These are phyloP conservation scores for Ganoderma sinense DNA, from an alignment of 1,284 basidiomycete species.

Conservation along the genomic window DNA sequence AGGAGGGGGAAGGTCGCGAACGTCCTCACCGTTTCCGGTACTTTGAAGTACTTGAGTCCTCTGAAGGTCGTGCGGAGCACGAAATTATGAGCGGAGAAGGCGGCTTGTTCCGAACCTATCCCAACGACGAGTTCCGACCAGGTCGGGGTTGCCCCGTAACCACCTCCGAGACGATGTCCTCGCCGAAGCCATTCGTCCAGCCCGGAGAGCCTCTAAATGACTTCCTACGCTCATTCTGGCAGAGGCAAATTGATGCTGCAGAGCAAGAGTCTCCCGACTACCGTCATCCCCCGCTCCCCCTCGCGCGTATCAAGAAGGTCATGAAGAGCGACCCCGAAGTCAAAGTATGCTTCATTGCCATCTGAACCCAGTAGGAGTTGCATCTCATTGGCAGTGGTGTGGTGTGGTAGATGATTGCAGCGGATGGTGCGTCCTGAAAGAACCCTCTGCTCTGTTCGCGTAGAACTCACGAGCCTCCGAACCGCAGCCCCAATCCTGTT, in stretches of 20 bases:
- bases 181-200: slow-evolving; percentile 62
- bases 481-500: slow-evolving; percentile 86
- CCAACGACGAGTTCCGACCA: not conserved
- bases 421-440: slow-evolving; percentile 70
- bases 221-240: slow-evolving; percentile 86
- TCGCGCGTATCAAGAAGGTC: slow-evolving; percentile 96
- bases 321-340: slow-evolving; percentile 99
- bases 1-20: not conserved
- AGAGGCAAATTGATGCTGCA: slow-evolving; percentile 79
- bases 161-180: slow-evolving; percentile 29
- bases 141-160: slow-evolving; percentile 7
- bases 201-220: slow-evolving; percentile 79
- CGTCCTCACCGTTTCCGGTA: not conserved
- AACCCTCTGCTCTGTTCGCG: slow-evolving; percentile 3
- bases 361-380: not conserved
- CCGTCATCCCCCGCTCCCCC: slow-evolving; percentile 84
- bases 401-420: slow-evolving; percentile 86
- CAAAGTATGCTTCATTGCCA: slow-evolving; percentile 66
- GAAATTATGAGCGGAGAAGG: not conserved
- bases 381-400: not conserved
- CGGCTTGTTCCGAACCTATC: not conserved
- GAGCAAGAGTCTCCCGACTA: slow-evolving; percentile 87
- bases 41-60: not conserved
- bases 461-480: slow-evolving; percentile 17
- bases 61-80: not conserved